Conservation (phyloP, 2,329 filamentous ascomycete genomes). For the Phaeosphaeriaceae sp. region DNA sequence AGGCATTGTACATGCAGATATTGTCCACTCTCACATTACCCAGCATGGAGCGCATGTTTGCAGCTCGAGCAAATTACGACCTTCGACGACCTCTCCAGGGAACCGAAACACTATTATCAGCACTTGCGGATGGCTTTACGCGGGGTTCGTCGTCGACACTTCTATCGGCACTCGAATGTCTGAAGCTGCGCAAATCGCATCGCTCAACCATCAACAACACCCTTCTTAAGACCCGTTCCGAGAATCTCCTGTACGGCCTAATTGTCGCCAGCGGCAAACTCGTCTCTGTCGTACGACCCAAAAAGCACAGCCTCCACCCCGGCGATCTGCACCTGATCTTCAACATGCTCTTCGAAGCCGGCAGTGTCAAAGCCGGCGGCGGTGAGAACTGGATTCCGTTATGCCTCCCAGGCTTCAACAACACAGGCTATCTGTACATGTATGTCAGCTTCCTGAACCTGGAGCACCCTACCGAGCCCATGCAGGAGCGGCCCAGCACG, state of each 20-base stretch:
- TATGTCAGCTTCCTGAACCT: constrained; percentile 93
- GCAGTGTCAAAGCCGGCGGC: constrained; percentile 86
- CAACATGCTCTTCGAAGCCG: constrained; percentile 98
- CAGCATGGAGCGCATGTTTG: constrained; percentile 84
- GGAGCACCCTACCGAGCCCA: constrained; percentile 54
- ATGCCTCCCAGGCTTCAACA: constrained; percentile 96
- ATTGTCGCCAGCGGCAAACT: constrained; percentile 91
- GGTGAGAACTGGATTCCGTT: constrained; percentile 98
- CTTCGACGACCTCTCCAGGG: constrained; percentile 87
- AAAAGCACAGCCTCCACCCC: constrained; percentile 93
- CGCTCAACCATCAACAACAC: constrained; percentile 85
- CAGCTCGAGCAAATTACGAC: constrained; percentile 90
- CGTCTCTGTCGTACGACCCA: constrained; percentile 92
- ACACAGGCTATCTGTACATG: constrained; percentile 96
- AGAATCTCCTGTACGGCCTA: constrained; percentile 86
- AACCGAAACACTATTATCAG: constrained; percentile 88
- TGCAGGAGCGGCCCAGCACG: constrained; percentile 49
- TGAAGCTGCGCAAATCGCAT: constrained; percentile 90
- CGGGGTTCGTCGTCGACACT: constrained; percentile 88
- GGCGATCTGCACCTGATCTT: constrained; percentile 96
- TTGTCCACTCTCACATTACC: constrained; percentile 92
- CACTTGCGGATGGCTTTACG: constrained; percentile 92
- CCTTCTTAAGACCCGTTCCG: constrained; percentile 78
- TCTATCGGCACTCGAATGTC: constrained; percentile 87
- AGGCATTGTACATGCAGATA: constrained; percentile 98